phyloP scores from a whole-genome alignment of 345 rosid genomes.

The Rhizophora mangle region DNA sequence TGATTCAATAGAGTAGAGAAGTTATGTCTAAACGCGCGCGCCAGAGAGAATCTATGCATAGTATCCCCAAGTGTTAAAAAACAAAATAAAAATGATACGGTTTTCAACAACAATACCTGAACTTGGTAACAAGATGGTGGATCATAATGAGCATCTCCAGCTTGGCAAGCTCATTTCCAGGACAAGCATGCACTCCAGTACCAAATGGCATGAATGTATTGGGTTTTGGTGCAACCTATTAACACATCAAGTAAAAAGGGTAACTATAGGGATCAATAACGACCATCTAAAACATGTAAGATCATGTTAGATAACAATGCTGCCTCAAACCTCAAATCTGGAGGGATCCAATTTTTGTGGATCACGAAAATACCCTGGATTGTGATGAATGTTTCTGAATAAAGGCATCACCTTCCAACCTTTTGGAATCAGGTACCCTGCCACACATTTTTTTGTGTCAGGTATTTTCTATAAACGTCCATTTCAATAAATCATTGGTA shows the following conservation, averaged over 20 bases:
- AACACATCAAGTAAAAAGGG: neutral
- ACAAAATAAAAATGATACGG: no score
- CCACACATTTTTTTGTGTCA: conserved; percentile 5
- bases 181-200: conserved; percentile 67
- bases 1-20: neutral
- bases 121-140: conserved; percentile 60
- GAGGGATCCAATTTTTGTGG: conserved; percentile 66
- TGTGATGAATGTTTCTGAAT: conserved; percentile 73
- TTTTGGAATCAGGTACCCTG: conserved; percentile 74
- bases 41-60: neutral
- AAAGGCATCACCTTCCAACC: conserved; percentile 88
- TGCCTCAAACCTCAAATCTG: conserved; percentile 59
- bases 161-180: conserved; percentile 83
- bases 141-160: conserved; percentile 59
- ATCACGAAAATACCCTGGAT: conserved; percentile 53
- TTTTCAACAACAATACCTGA: conserved; percentile 43
- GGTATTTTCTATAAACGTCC: conserved; percentile 2
- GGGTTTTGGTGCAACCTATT: conserved; percentile 55
- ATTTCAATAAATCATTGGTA: neutral
- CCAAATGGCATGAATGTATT: conserved; percentile 78
- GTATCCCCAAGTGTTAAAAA: neutral
- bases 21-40: no score
- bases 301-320: neutral
- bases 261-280: neutral
- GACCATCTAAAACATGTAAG: neutral